Base-by-base conservation (phyloP, 176 grass and related monocot species). In the Musa acuminata region DNA sequence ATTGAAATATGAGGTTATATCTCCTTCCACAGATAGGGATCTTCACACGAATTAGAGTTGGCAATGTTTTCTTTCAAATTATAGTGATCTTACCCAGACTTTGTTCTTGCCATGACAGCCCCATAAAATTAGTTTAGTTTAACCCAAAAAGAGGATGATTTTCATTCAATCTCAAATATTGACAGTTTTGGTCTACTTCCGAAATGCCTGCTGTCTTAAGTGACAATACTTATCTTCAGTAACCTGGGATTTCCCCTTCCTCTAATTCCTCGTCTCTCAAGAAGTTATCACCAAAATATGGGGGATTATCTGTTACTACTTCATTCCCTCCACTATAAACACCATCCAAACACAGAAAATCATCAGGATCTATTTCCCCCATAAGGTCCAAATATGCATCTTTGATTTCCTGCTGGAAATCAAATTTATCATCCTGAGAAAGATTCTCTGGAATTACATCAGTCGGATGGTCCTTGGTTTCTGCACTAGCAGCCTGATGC, bases 161-260 rank as follows among this genome's bases (percentile, higher is more conserved):
- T 43, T 43, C 35, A 43, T 43, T 43, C 35, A 43, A 43, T 43
- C 35, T 43, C 35, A 43, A 43, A 43, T 6, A 2, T n/a, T 21
- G 57, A 60, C 5, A 60, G n/a, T 60, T 43, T 43, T 60, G 13
- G n/a, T 17, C 17, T 60, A n/a, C 5, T 6, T 43, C 35, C 35
- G 35, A 43, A 43, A 43, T 43, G 35, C 35, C 35, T 43, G 35
- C 35, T 5, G 35, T 43, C 5, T 43, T 6, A 6, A 43, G 35
- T 43, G 4, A 43, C 35, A 43, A 43, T 6, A 6, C 35, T 0
- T 19, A 17, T 67, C 23, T 69, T 80, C 54, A 49, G 12, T 55
- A 58, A 48, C 35, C 79, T 35, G 87, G 85, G 22, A 98, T 93
- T 80, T 98, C 94, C 25, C 86, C 94, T 71, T 98, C 88, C 84